phyloP scores from a whole-genome alignment of 306 rosid species.

The Sechiopsis laciniata region DNA sequence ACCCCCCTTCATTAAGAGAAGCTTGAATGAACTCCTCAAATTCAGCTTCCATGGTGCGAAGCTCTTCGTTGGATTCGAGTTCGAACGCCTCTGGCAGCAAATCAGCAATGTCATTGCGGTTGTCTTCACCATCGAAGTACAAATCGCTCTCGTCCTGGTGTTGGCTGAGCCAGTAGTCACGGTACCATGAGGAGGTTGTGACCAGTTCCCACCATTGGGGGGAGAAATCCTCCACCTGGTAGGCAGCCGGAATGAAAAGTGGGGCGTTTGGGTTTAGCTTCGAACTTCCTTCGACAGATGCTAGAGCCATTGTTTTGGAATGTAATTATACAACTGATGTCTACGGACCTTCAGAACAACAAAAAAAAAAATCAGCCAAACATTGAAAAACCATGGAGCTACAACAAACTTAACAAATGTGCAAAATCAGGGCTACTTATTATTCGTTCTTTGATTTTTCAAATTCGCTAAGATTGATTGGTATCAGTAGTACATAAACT shows the following conservation, averaged over 20 bases:
- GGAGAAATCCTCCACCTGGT: conserved; percentile 86
- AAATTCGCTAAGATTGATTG: neutral
- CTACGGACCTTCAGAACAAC: conserved; percentile 4
- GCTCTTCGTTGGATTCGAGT: conserved; percentile 53
- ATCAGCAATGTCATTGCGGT: conserved; percentile 32
- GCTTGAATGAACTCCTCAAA: conserved; percentile 57
- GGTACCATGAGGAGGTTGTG: conserved; percentile 76
- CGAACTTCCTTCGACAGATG: conserved; percentile 48
- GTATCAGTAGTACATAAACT: too few relatives aligned
- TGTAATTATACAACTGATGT: neutral
- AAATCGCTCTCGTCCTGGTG: conserved; percentile 52
- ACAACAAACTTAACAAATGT: neutral
- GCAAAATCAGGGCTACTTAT: neutral
- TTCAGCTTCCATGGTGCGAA: conserved; percentile 53
- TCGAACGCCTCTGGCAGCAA: conserved; percentile 69
- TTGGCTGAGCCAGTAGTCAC: conserved; percentile 74
- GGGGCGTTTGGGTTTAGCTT: conserved; percentile 79
- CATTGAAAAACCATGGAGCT: neutral
- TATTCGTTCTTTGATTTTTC: neutral
- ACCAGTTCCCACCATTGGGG: conserved; percentile 93
- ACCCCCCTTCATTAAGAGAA: conserved; percentile 40
- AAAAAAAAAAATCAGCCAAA: conserved; percentile 13
- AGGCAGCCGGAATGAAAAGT: conserved; percentile 68
- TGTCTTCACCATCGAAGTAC: conserved; percentile 32
- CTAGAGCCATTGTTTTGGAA: conserved; percentile 19